Base-by-base conservation (phyloP, 129 eudicot genomes). In the Pseudognaphalium luteoalbum region DNA sequence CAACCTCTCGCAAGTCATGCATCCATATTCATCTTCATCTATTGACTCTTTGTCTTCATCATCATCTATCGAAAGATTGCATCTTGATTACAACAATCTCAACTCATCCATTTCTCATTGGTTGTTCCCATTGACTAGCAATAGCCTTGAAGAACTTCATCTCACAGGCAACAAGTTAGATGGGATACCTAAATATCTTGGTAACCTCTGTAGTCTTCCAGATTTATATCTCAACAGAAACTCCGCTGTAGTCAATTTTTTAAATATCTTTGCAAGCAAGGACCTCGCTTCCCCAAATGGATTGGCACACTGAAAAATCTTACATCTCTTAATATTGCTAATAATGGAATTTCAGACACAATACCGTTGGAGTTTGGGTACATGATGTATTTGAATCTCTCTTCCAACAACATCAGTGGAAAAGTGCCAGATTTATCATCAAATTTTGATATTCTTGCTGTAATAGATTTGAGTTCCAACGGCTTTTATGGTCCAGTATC, bases 1-100 rank as follows among this genome's bases (percentile, higher is more conserved):
- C 32, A 60, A 71, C 42, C 63, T 71, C 41, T 71, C 75, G 17
- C 44, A 71, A 25, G 75, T 71, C 63, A 71, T 16, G 63, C 39
- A 71, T 28, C 75, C 75, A 29, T 50, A 71, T 71, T 29, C 25
- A 3, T 56, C 25, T 51, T 51, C 63, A 51, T 70, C 21, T 28
- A 11, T 50, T 44, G 51, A 50, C 22, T 70, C 44, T 29, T 64
- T 33, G 3, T 15, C 41, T 16, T 64, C 68, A 12, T 63, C 68
- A 28, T 63, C 68, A 3, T 64, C 69, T 64, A 32, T 64, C 32
- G 6, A 0, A 16, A 0, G 1, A 1, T 14, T 64, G 7, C 1
- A 32, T 64, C 10, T 64, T 4, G 10, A 1, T 5, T 14, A 32
- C 25, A 64, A 64, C 44, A 64, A 64, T 64, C 69, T 64, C 11